Conservation (phyloP, 805 yeast genomes). For the Saccharomycopsis sp. region DNA sequence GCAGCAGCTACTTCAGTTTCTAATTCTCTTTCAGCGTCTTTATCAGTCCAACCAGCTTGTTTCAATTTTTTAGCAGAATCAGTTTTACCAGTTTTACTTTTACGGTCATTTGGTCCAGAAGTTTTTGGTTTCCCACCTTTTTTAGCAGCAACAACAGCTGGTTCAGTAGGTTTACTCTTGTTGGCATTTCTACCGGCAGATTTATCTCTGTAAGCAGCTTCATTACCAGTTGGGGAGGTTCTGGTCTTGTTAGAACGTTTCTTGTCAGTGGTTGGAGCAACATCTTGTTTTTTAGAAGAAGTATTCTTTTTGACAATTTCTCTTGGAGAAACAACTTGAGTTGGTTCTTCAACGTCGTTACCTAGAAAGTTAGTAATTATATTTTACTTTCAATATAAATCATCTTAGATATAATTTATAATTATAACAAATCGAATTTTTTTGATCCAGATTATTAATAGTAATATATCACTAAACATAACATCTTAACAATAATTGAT, state of each 20-base stretch:
- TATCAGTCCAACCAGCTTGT: conserved; percentile 80
- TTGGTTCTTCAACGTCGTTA: conserved; percentile 81
- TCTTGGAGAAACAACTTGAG: conserved; percentile 48
- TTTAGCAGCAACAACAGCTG: conserved; percentile 43
- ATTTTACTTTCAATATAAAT: no score
- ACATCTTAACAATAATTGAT: no score
- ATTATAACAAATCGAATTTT: no score
- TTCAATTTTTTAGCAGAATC: conserved; percentile 78
- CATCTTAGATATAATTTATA: no score
- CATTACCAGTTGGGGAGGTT: conserved; percentile 58
- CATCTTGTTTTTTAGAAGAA: conserved; percentile 80
- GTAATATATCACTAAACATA: no score
- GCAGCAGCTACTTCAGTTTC: conserved; percentile 39
- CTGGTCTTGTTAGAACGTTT: conserved; percentile 65
- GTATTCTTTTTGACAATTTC: conserved; percentile 75
- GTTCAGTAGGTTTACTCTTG: conserved; percentile 38
- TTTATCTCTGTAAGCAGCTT: conserved; percentile 73
- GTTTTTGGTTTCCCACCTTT: conserved; percentile 38
- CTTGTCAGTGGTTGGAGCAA: conserved; percentile 73
- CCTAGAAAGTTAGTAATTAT: conserved; percentile 25
- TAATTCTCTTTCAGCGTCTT: conserved; percentile 58
- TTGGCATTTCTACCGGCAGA: conserved; percentile 56
- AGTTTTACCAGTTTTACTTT: conserved; percentile 70
- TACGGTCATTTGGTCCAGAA: conserved; percentile 62
- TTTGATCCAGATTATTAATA: no score